phyloP scores from a whole-genome alignment of 2,329 filamentous ascomycete species.

The Ascocoryne sarcoides region DNA sequence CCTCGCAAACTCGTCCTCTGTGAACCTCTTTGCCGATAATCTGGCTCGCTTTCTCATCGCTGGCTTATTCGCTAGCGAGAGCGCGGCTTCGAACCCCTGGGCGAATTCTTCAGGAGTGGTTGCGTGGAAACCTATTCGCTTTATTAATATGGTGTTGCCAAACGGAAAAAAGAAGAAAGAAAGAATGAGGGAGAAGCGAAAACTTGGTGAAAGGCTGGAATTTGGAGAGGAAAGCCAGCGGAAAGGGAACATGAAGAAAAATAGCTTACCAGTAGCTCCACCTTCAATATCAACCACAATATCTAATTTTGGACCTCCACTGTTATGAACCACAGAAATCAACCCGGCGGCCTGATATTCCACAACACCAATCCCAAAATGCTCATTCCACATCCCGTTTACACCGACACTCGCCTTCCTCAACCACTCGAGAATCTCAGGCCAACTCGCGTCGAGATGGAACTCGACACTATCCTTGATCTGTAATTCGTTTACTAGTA shows the following conservation, averaged over 20 bases:
- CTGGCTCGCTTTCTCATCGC: slow-evolving; percentile 69
- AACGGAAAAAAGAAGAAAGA: too few relatives aligned
- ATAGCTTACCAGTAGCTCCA: slow-evolving; percentile 58
- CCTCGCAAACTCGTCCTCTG: slow-evolving; percentile 73
- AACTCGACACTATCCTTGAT: slow-evolving; percentile 83
- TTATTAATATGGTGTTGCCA: not conserved
- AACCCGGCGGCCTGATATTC: slow-evolving; percentile 95
- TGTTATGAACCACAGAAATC: slow-evolving; percentile 87
- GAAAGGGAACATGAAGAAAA: not conserved
- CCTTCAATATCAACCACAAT: slow-evolving; percentile 80
- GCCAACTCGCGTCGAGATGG: slow-evolving; percentile 83
- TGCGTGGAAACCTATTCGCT: slow-evolving; percentile 68
- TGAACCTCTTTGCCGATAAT: slow-evolving; percentile 73
- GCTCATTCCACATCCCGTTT: slow-evolving; percentile 99
- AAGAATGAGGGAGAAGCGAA: too few relatives aligned
- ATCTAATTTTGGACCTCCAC: slow-evolving; percentile 85
- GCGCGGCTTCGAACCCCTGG: slow-evolving; percentile 65
- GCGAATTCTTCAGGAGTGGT: slow-evolving; percentile 73
- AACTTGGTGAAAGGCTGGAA: too few relatives aligned
- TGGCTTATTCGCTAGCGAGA: slow-evolving; percentile 63
- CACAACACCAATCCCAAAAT: slow-evolving; percentile 96
- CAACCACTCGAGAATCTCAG: slow-evolving; percentile 74
- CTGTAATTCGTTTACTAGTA: slow-evolving; percentile 77
- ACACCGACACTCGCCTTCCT: slow-evolving; percentile 72
- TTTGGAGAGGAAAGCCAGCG: too few relatives aligned